These are phyloP conservation scores for Sextonia rubra DNA, from an alignment of 164 flowering plant genomes.

Conservation along the genomic window DNA sequence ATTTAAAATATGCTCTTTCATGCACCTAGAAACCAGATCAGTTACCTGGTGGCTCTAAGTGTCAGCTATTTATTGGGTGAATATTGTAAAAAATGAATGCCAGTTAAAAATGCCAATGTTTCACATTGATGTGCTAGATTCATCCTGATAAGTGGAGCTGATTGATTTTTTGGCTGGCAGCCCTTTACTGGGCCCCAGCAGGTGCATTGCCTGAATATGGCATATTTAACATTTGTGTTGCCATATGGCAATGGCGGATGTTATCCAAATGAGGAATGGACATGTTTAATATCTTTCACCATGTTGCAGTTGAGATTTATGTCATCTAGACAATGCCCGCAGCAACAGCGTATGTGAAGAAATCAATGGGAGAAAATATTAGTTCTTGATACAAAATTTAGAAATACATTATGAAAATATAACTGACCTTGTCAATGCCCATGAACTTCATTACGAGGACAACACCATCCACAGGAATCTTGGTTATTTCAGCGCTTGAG, in stretches of 20 bases:
- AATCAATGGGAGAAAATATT: not conserved
- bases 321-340: not conserved
- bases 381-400: too few relatives aligned
- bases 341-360: not conserved
- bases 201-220: not conserved
- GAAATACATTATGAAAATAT: not conserved
- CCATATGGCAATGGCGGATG: not conserved
- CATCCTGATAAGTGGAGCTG: not conserved
- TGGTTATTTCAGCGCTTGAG: slow-evolving; percentile 75
- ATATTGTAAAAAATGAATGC: not conserved
- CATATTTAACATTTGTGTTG: not conserved
- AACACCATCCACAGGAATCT: slow-evolving; percentile 88
- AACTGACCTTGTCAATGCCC: slow-evolving; percentile 68
- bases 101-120: too few relatives aligned
- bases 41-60: not conserved
- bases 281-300: too few relatives aligned
- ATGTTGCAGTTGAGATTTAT: too few relatives aligned
- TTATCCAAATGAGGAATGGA: too few relatives aligned
- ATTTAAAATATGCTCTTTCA: not conserved
- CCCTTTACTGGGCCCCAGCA: not conserved
- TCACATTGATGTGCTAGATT: not conserved
- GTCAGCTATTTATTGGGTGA: not conserved
- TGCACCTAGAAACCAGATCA: not conserved
- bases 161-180: not conserved
- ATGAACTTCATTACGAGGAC: slow-evolving; percentile 89